These are phyloP conservation scores for Chrysosphaeria jannelii DNA, from an alignment of 2,329 filamentous ascomycete genomes.

Conservation along the genomic window DNA sequence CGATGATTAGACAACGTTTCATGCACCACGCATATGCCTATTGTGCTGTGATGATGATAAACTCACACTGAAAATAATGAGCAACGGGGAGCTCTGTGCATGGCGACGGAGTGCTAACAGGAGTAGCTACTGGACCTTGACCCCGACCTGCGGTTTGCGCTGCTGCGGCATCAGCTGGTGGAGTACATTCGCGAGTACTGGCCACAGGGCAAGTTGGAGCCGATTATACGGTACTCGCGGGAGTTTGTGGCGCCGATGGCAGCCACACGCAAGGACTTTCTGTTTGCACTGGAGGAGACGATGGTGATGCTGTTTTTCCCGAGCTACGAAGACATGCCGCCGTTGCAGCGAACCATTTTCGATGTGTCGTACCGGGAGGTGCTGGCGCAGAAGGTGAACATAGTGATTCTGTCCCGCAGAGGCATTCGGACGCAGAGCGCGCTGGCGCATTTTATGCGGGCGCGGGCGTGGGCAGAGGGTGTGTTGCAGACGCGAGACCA, in stretches of 20 bases:
- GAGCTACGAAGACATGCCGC: conserved; percentile 45
- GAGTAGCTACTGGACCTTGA: too few species aligned
- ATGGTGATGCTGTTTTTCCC: conserved; percentile 82
- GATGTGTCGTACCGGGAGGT: conserved; percentile 50
- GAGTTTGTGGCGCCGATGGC: conserved; percentile 67
- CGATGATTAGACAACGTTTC: conserved; percentile 92
- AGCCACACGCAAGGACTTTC: conserved; percentile 48
- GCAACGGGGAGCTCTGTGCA: too few species aligned
- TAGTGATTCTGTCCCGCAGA: conserved; percentile 51
- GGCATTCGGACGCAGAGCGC: conserved; percentile 48
- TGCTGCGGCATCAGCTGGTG: conserved; percentile 72
- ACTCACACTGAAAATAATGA: conserved; percentile 38
- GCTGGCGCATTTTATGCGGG: conserved; percentile 50
- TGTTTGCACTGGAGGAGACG: conserved; percentile 68
- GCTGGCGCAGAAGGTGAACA: conserved; percentile 73
- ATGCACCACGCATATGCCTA: conserved; percentile 99
- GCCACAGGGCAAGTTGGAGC: conserved; percentile 49
- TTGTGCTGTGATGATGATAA: conserved; percentile 71
- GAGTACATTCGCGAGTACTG: conserved; percentile 78
- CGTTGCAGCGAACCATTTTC: conserved; percentile 45
- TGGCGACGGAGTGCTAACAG: too few species aligned
- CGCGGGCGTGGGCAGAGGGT: conserved; percentile 73
- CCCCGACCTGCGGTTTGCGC: conserved; percentile 61
- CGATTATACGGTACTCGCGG: conserved; percentile 65
- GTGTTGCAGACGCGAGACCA: too few species aligned